Evolutionary conservation across 192 early-diverging fungal species (phyloP).

Genomic region (Coemansia sp.): DNA sequence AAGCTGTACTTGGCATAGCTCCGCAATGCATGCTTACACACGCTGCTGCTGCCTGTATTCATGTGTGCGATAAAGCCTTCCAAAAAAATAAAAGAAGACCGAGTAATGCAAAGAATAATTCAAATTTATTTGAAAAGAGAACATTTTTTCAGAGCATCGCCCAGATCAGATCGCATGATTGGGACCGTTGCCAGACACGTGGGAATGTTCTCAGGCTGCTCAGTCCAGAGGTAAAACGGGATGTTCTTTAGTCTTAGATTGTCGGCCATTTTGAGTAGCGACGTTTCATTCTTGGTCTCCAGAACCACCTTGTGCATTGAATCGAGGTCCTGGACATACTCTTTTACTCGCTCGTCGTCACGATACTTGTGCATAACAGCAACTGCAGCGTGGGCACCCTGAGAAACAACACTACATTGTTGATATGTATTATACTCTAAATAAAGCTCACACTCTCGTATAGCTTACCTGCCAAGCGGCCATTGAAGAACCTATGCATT

Average conservation of each 20-base stretch:
- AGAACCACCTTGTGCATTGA: conserved; percentile 76
- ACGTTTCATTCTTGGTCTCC: conserved; percentile 68
- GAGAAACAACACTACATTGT: conserved; percentile 62
- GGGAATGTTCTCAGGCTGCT: conserved; percentile 73
- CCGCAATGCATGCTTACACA: too few species aligned
- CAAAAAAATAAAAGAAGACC: neutral
- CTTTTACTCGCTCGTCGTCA: conserved; percentile 59
- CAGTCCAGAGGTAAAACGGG: conserved; percentile 66
- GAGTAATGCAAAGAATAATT: too few species aligned
- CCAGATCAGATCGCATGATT: conserved; percentile 53
- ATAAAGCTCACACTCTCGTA: too few species aligned
- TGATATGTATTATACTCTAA: too few species aligned
- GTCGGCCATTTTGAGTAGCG: conserved; percentile 58
- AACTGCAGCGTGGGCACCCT: conserved; percentile 70
- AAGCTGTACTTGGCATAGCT: too few species aligned
- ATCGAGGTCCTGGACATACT: conserved; percentile 60
- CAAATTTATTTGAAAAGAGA: conserved; percentile 30
- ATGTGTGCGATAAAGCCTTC: too few species aligned
- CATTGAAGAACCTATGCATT: conserved; percentile 53
- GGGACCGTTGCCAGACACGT: conserved; percentile 73
- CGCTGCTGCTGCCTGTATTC: too few species aligned
- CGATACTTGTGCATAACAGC: conserved; percentile 63
- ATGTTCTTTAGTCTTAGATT: conserved; percentile 57
- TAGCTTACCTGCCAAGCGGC: conserved; percentile 65
- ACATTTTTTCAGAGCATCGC: conserved; percentile 51